A percentile compares a stretch with the other conserved stretches of the same genome.
Evolutionary conservation across 257 asterid genomes (phyloP).

Genomic region (Fraxinus excelsior): DNA sequence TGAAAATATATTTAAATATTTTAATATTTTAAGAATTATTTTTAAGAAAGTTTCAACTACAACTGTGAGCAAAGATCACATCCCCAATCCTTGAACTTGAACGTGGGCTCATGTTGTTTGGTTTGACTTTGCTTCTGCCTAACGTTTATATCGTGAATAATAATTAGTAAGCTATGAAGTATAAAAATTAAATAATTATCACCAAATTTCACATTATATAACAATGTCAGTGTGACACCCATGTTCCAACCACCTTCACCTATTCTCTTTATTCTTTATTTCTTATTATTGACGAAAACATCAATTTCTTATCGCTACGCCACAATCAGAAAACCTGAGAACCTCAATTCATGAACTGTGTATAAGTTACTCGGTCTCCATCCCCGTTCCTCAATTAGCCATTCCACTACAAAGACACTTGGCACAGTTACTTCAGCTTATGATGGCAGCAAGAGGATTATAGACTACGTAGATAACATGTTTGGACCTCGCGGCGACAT

Average conservation of each 20-base stretch:
- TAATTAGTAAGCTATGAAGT: not conserved
- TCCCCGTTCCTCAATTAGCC: too few species aligned
- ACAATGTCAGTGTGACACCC: not conserved
- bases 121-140: slow-evolving; percentile 29
- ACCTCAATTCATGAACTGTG: too few species aligned
- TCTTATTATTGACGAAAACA: not conserved
- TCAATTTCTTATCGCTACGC: not conserved
- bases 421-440: too few species aligned
- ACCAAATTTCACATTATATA: not conserved
- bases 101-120: slow-evolving; percentile 38
- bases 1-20: not conserved
- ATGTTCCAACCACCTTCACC: not conserved
- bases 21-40: not conserved
- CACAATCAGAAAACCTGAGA: slow-evolving; percentile 10
- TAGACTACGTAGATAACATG: too few species aligned
- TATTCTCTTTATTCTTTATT: not conserved
- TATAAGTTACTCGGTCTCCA: too few species aligned
- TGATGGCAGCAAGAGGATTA: too few species aligned
- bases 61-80: not conserved
- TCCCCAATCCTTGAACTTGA: slow-evolving; percentile 11
- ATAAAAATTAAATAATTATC: not conserved
- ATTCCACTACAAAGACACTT: too few species aligned
- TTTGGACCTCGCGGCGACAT: too few species aligned
- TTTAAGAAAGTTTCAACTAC: not conserved
- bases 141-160: not conserved